phyloP scores from a whole-genome alignment of 768 basidiomycete genomes.

The Suillus bovinus region DNA sequence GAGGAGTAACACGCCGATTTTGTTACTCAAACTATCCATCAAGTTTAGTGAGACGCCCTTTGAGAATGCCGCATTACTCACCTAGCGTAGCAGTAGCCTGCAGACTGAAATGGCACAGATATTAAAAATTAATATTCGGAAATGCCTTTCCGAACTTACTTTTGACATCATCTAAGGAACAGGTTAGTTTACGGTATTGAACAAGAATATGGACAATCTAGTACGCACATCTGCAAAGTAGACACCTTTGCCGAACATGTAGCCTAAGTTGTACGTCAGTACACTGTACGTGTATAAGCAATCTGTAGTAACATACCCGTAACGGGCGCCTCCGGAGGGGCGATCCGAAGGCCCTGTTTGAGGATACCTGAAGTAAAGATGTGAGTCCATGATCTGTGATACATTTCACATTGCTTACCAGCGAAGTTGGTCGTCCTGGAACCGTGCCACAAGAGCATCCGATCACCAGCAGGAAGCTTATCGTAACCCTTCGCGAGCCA shows the following conservation, averaged over 20 bases:
- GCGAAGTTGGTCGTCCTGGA: conserved; percentile 65
- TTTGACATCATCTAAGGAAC: conserved; percentile 60
- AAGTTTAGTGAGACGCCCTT: conserved; percentile 8
- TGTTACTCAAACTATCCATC: conserved; percentile 44
- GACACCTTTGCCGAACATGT: conserved; percentile 70
- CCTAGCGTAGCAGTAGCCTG: conserved; percentile 55
- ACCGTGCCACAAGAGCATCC: conserved; percentile 64
- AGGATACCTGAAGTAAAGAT: conserved; percentile 44
- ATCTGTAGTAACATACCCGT: conserved; percentile 33
- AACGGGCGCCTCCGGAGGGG: conserved; percentile 62
- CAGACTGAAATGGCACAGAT: conserved; percentile 38
- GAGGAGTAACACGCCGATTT: conserved; percentile 55
- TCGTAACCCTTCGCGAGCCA: conserved; percentile 50
- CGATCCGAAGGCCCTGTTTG: conserved; percentile 62
- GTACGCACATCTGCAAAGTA: conserved; percentile 60
- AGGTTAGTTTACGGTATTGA: neutral
- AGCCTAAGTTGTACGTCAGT: conserved; percentile 28
- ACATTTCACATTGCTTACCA: conserved; percentile 31
- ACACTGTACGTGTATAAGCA: neutral
- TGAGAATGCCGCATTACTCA: conserved; percentile 26
- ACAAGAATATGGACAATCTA: neutral
- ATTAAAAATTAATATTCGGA: neutral
- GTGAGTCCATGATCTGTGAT: neutral
- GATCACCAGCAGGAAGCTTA: conserved; percentile 45
- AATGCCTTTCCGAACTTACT: conserved; percentile 28